phyloP scores from a whole-genome alignment of 805 yeast genomes.

The Starmerella sirachaensis region DNA sequence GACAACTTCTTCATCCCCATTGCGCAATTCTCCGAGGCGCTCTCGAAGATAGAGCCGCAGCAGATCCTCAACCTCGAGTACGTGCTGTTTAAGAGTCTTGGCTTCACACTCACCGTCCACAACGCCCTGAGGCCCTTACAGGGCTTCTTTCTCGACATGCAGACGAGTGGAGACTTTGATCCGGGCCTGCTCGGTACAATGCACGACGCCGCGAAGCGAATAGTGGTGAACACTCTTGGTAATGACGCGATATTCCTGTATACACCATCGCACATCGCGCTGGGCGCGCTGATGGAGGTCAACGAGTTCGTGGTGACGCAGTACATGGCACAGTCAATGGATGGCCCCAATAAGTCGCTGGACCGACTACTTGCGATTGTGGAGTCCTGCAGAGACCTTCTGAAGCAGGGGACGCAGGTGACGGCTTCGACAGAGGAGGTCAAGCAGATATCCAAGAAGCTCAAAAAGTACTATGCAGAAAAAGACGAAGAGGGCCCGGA shows the following conservation, averaged over 20 bases:
- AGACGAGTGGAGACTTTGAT: slow-evolving; percentile 37
- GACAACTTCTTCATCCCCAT: slow-evolving; percentile 86
- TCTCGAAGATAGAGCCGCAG: slow-evolving; percentile 41
- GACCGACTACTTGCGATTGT: slow-evolving; percentile 22
- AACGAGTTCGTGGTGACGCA: slow-evolving; percentile 53
- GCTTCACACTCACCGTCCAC: slow-evolving; percentile 73
- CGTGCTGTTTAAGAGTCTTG: slow-evolving; percentile 54
- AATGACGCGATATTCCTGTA: slow-evolving; percentile 66
- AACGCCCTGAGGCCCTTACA: slow-evolving; percentile 85
- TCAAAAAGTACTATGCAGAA: slow-evolving; percentile 21
- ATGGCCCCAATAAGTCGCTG: slow-evolving; percentile 21
- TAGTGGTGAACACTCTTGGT: slow-evolving; percentile 54
- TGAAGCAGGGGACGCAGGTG: slow-evolving; percentile 18
- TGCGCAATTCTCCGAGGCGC: slow-evolving; percentile 59
- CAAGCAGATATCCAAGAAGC: slow-evolving; percentile 27
- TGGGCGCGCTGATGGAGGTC: slow-evolving; percentile 64
- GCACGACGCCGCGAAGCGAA: slow-evolving; percentile 57
- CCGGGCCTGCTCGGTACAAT: slow-evolving; percentile 47
- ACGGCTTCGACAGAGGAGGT: slow-evolving; percentile 25
- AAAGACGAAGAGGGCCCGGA: slow-evolving; percentile 10
- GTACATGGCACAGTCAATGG: slow-evolving; percentile 54
- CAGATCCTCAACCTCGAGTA: slow-evolving; percentile 73
- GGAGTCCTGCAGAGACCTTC: slow-evolving; percentile 22
- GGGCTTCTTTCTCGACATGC: slow-evolving; percentile 89
- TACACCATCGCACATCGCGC: slow-evolving; percentile 93